phyloP scores from a whole-genome alignment of 2,329 filamentous ascomycete species.

The Plectosphaerella sp. region DNA sequence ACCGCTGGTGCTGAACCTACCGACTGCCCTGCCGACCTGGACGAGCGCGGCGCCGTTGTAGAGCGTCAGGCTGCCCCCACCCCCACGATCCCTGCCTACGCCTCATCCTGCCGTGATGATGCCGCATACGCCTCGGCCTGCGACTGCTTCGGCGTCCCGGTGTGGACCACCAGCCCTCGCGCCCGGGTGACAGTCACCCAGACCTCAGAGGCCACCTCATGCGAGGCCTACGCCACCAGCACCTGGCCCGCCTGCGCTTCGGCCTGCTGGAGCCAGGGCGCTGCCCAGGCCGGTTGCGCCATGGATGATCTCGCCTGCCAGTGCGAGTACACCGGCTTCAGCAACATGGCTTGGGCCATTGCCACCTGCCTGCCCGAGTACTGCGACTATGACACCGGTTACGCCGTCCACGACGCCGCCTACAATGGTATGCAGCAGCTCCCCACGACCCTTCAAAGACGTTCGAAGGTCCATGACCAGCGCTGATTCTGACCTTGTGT shows the following conservation, averaged over 20 bases:
- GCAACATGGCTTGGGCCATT: not conserved
- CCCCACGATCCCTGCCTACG: slow-evolving; percentile 21
- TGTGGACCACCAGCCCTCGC: too few species aligned
- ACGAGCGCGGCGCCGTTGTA: too few species aligned
- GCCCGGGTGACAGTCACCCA: not conserved
- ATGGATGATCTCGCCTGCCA: not conserved
- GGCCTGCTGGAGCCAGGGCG: not conserved
- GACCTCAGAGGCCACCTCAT: not conserved
- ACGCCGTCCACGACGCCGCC: not conserved
- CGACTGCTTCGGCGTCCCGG: too few species aligned
- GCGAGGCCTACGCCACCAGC: not conserved
- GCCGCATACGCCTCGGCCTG: slow-evolving; percentile 4
- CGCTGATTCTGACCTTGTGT: not conserved
- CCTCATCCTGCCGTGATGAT: slow-evolving; percentile 34
- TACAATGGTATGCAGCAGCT: not conserved
- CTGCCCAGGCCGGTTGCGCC: not conserved
- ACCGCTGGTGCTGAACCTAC: too few species aligned
- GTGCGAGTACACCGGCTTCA: not conserved
- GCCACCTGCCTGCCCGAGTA: not conserved
- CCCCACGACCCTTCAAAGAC: not conserved
- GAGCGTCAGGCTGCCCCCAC: too few species aligned
- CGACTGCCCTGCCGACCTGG: too few species aligned
- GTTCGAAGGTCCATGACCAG: not conserved
- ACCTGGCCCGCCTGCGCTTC: not conserved
- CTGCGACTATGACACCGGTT: not conserved